A percentile compares a stretch with the other conserved stretches of the same genome.
These are phyloP conservation scores for Penicillium desertorum DNA, from an alignment of 495 filamentous ascomycete genomes.

Conservation along the genomic window DNA sequence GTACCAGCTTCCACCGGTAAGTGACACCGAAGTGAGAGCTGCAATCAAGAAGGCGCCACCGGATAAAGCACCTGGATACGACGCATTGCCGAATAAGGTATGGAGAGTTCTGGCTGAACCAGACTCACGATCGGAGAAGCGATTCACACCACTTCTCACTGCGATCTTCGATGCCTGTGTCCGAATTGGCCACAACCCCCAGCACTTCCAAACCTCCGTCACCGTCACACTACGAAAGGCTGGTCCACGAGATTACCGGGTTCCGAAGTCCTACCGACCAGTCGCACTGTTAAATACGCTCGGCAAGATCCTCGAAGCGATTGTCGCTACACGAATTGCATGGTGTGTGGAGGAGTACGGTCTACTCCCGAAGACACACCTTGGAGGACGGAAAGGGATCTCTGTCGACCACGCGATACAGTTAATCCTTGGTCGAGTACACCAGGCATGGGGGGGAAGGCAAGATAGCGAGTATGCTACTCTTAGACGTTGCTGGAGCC, in stretches of 20 bases:
- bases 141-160: constrained; percentile 4
- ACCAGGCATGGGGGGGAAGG: constrained; percentile 22
- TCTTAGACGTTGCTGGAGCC: constrained; percentile 28
- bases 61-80: too few relatives aligned
- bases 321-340: constrained; percentile 19
- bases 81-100: background rate
- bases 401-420: constrained; percentile 24
- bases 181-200: background rate
- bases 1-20: too few relatives aligned
- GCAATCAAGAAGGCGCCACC: too few relatives aligned
- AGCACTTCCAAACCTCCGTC: constrained; percentile 19
- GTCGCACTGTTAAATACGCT: constrained; percentile 32
- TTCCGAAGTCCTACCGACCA: constrained; percentile 23
- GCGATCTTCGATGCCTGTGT: constrained; percentile 29
- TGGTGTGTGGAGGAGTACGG: constrained; percentile 14
- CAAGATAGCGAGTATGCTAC: constrained; percentile 11
- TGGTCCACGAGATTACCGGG: constrained; percentile 18
- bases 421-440: constrained; percentile 18
- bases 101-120: background rate
- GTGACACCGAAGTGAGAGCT: too few relatives aligned
- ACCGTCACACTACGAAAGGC: constrained; percentile 26
- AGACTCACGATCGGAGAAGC: background rate
- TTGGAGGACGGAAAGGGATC: constrained; percentile 19
- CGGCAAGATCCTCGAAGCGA: constrained; percentile 25
- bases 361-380: constrained; percentile 18